These are phyloP conservation scores for Sarocladium strictum DNA, from an alignment of 2,329 filamentous ascomycete genomes.

Conservation along the genomic window DNA sequence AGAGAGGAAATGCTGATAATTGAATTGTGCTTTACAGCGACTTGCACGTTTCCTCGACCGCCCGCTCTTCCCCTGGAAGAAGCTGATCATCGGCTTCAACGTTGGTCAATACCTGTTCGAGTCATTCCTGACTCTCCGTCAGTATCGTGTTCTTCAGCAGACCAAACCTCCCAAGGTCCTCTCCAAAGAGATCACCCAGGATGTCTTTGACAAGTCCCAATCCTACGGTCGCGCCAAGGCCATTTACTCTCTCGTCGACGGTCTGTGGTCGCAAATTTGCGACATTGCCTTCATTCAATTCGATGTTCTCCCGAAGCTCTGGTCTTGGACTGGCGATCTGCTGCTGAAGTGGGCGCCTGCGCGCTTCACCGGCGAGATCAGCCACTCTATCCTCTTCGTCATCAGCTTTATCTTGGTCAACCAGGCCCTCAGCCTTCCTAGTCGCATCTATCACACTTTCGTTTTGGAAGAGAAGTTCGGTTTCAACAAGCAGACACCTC, in stretches of 20 bases:
- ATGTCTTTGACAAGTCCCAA: slow-evolving; percentile 93
- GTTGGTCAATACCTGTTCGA: slow-evolving; percentile 88
- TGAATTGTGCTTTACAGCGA: slow-evolving; percentile 39
- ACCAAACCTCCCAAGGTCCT: slow-evolving; percentile 80
- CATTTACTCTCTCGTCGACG: slow-evolving; percentile 75
- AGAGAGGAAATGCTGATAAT: not conserved
- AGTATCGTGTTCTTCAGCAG: slow-evolving; percentile 80
- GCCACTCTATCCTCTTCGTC: slow-evolving; percentile 88
- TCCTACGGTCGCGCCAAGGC: slow-evolving; percentile 95
- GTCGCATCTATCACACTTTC: slow-evolving; percentile 88
- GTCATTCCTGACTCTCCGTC: slow-evolving; percentile 79
- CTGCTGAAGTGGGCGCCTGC: slow-evolving; percentile 69
- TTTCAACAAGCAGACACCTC: slow-evolving; percentile 96
- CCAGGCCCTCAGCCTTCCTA: slow-evolving; percentile 71
- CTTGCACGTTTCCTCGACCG: slow-evolving; percentile 84
- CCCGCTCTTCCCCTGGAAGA: slow-evolving; percentile 95
- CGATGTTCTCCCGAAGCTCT: slow-evolving; percentile 86
- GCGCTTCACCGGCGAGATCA: slow-evolving; percentile 84
- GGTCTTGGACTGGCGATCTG: slow-evolving; percentile 72
- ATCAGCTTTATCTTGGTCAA: slow-evolving; percentile 80
- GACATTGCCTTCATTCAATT: slow-evolving; percentile 85
- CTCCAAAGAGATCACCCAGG: slow-evolving; percentile 77
- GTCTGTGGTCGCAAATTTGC: slow-evolving; percentile 80
- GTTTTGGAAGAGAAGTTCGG: slow-evolving; percentile 95
- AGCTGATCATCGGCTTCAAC: slow-evolving; percentile 89